Evolutionary conservation across 1,139 yeast species (phyloP), one percentile per base, ranked within the genome.

Genomic region (Scheffersomyces parashehatae): DNA sequence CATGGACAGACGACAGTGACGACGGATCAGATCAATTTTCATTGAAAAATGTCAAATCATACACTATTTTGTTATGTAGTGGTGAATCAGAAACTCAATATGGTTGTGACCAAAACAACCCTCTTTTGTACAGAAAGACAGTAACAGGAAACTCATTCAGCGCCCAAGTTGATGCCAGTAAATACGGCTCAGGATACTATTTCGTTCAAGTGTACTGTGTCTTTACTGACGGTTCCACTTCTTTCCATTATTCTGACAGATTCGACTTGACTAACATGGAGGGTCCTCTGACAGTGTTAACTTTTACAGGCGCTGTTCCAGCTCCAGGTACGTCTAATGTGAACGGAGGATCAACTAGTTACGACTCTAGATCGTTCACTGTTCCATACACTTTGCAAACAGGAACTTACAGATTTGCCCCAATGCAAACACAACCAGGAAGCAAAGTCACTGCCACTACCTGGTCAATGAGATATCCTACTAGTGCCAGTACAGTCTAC

Each of bases 351-450:
- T 68, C 73, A 12, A 59, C 64, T 9, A 50, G 61, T 28, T 38
- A 62, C 39, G 56, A 68, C 49, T 61, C 73, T 4, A 38, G 50
- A n/a, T 69, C 75, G 5, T 73, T 71, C 48, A 44, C 69, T 8
- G 53, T 88, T 7, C 75, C 90, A 4, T 90, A 89, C 65, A 78
- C 90, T 2, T 49, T 58, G 47, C 97, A 90, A 68, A 85, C 95
- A 0, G 95, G 95, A 32, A 64, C 52, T 39, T 78, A 85, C 2
- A 75, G 88, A 60, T 88, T 69, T 64, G 97, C 97, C 1, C 96
- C 97, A 40, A 89, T 90, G 96, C 97, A 89, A 67, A 64, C 73
- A 46, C 96, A 89, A 67, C 97, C 97, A 6, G 87, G 83, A 4
- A 60, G 86, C 2, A 73, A 66, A 7, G 81, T 88, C 11, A 85